Conservation (phyloP, 768 basidiomycete genomes). For the Pisolithus albus region DNA sequence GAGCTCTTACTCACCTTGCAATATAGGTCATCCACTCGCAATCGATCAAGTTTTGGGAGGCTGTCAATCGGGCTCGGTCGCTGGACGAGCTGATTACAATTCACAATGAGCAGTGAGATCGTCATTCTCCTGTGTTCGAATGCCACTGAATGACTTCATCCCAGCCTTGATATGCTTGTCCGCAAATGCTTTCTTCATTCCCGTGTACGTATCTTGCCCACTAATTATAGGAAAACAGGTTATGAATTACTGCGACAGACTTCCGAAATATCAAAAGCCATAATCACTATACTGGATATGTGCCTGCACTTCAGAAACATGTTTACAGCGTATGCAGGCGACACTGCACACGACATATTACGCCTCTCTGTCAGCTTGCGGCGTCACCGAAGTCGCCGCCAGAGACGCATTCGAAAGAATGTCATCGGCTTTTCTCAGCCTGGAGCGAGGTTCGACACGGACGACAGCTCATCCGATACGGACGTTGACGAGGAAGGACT, state of each 20-base stretch:
- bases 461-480: conserved; percentile 30
- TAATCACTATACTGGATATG: conserved; percentile 69
- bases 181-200: conserved; percentile 57
- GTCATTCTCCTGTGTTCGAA: not conserved
- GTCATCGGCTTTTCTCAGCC: conserved; percentile 55
- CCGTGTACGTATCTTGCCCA: conserved; percentile 37
- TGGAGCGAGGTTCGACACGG: conserved; percentile 14
- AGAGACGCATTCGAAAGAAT: conserved; percentile 47
- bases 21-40: conserved; percentile 62
- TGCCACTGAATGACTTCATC: not conserved
- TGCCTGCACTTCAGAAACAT: conserved; percentile 60
- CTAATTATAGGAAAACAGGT: not conserved
- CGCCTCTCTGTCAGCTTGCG: conserved; percentile 46
- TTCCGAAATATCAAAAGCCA: conserved; percentile 53
- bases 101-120: conserved; percentile 63
- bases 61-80: conserved; percentile 47
- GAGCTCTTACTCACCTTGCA: not conserved
- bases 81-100: conserved; percentile 70
- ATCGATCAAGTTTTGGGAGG: conserved; percentile 52
- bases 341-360: conserved; percentile 51
- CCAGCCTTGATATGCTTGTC: conserved; percentile 55
- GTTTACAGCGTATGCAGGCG: conserved; percentile 54
- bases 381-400: conserved; percentile 58
- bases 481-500: conserved; percentile 34
- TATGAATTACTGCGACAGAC: conserved; percentile 38